Conservation (phyloP, 768 basidiomycete species). For the Russula sp. region DNA sequence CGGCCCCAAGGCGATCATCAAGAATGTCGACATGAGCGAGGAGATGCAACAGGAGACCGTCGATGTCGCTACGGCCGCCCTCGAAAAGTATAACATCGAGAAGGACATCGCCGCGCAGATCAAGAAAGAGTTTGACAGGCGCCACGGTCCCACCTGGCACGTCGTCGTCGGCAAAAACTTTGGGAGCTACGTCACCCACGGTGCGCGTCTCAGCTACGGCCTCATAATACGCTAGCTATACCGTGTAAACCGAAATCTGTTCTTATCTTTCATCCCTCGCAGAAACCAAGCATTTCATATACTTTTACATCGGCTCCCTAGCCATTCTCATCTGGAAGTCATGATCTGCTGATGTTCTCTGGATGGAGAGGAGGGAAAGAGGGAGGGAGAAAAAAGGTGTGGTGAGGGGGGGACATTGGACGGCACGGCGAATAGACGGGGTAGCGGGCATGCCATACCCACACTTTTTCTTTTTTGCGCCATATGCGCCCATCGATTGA, state of each 20-base stretch:
- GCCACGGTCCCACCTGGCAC: slow-evolving; percentile 95
- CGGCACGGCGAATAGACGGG: slow-evolving; percentile 9
- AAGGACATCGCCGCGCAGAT: slow-evolving; percentile 97
- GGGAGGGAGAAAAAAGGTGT: not conserved
- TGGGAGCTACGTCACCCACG: slow-evolving; percentile 96
- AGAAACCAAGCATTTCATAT: slow-evolving; percentile 99
- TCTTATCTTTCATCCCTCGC: slow-evolving; percentile 11
- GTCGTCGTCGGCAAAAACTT: slow-evolving; percentile 99
- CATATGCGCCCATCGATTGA: slow-evolving; percentile 11
- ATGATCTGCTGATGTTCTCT: slow-evolving; percentile 31
- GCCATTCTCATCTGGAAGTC: slow-evolving; percentile 96
- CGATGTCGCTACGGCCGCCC: slow-evolving; percentile 76
- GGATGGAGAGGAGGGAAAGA: not conserved
- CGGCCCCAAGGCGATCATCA: slow-evolving; percentile 82
- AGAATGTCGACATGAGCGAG: slow-evolving; percentile 94
- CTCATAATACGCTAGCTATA: not conserved
- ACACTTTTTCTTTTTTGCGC: not conserved
- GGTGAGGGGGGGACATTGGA: not conserved
- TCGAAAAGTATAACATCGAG: slow-evolving; percentile 91
- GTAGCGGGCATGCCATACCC: slow-evolving; percentile 3
- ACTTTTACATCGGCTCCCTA: slow-evolving; percentile 91
- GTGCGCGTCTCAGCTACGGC: slow-evolving; percentile 43
- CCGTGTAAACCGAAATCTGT: not conserved
- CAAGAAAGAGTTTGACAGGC: slow-evolving; percentile 96
- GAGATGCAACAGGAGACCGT: slow-evolving; percentile 95